Base-by-base conservation (phyloP, 2,329 filamentous ascomycete genomes). In the Dactylellina cionopaga region DNA sequence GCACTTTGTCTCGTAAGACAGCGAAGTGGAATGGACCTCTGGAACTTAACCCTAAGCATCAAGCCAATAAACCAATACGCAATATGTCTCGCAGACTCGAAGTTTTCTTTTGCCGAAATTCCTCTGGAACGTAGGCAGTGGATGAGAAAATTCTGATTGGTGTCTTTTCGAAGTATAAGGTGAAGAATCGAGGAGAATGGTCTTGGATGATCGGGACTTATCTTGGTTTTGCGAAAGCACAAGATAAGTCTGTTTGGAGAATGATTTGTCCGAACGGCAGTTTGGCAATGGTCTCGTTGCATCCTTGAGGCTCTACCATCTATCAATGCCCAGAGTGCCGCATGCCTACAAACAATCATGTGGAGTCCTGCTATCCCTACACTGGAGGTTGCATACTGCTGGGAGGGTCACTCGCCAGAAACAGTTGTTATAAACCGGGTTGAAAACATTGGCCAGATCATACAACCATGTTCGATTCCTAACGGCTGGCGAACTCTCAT, bases 31-130 rank as follows among this genome's bases (percentile, higher is more conserved):
- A 64, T 58, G 59, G 59, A 37, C 59, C 37, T 33, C 37, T 65
- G 68, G 68, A 72, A 72, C 68, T 72, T 72, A 72, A 72, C 68
- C 68, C 68, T 72, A 72, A 72, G 68, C 68, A 65, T 65, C 65
- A 56, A 71, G 59, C 60, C 59, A 60, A 56, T 19, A 15, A 11
- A 6, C 37, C 5, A 41, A 55, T 64, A 72, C 68, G 66, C 54
- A 47, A 54, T 65, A 65, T 60, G 29, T 31, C 4, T 17, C 44
- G 68, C 52, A 47, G 17, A 25, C 68, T 63, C 68, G 39, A 72
- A 72, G 68, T 60, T 44, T 31, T 44, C 35, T 54, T 35, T 49
- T 52, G 43, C 39, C 47, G 43, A 63, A 58, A 35, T 33, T 41
- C 52, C 31, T 33, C 29, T 24, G 43, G 51, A 41, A 41, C 31